Conservation (phyloP, 192 early-diverging fungal genomes). For the Coemansia sp. region DNA sequence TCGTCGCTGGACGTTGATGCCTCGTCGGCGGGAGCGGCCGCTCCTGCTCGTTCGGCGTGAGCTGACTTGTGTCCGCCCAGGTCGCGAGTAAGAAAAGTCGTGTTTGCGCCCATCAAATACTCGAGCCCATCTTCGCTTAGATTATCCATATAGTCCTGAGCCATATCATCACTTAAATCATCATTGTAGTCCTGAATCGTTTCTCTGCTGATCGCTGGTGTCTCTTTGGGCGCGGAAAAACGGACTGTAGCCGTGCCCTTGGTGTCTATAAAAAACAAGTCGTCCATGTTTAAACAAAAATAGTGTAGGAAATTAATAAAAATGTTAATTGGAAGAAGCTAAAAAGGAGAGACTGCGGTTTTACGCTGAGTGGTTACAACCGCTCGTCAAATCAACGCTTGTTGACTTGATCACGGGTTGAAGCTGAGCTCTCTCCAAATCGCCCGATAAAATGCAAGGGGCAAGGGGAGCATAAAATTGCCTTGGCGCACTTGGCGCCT, state of each 20-base stretch:
- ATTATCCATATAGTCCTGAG: slow-evolving; percentile 40
- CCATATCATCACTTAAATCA: slow-evolving; percentile 16
- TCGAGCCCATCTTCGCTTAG: slow-evolving; percentile 22
- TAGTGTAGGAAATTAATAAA: slow-evolving; percentile 4
- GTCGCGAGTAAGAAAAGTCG: slow-evolving; percentile 17
- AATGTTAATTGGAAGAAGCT: slow-evolving; percentile 2
- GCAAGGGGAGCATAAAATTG: not conserved
- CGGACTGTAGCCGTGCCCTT: slow-evolving; percentile 17
- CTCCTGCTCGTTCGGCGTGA: not conserved
- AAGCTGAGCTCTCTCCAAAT: not conserved
- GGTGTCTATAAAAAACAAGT: slow-evolving; percentile 47
- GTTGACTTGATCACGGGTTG: not conserved
- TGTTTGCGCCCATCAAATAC: slow-evolving; percentile 9
- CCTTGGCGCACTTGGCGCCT: not conserved
- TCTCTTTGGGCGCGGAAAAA: slow-evolving; percentile 12
- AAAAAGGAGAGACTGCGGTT: not conserved
- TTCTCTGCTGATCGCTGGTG: slow-evolving; percentile 16
- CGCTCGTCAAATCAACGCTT: not conserved
- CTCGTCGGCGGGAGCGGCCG: not conserved
- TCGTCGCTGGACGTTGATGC: slow-evolving; percentile 9
- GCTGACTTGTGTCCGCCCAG: slow-evolving; percentile 23
- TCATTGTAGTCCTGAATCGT: slow-evolving; percentile 31
- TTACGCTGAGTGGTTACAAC: not conserved
- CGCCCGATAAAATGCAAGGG: not conserved
- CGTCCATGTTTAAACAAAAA: slow-evolving; percentile 35